A percentile compares a stretch with the other conserved stretches of the same genome.
Conservation (phyloP, 768 basidiomycete species). For the Mrakia hoshinonis region DNA sequence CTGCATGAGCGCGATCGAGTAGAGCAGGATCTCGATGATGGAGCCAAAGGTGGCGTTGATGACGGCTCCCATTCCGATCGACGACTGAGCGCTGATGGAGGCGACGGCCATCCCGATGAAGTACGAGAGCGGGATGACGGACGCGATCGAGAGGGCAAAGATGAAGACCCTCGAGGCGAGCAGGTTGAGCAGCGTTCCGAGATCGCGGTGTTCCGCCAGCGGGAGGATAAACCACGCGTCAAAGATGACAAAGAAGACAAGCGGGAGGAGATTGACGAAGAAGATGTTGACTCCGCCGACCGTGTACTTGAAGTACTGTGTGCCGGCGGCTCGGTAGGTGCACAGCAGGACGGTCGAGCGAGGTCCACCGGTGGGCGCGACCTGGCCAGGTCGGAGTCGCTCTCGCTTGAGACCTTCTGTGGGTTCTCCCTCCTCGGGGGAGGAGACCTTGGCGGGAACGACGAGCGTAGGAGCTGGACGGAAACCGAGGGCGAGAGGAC, state of each 20-base stretch:
- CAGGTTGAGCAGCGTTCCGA: slow-evolving; percentile 58
- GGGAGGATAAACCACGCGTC: slow-evolving; percentile 77
- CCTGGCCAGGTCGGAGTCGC: slow-evolving; percentile 60
- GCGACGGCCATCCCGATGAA: slow-evolving; percentile 99
- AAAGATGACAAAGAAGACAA: slow-evolving; percentile 93
- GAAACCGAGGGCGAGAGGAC: slow-evolving; percentile 81
- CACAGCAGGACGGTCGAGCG: slow-evolving; percentile 84
- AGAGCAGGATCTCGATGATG: slow-evolving; percentile 94
- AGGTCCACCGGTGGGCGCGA: slow-evolving; percentile 72
- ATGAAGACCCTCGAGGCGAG: slow-evolving; percentile 68
- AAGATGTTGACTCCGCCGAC: slow-evolving; percentile 97
- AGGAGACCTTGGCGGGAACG: slow-evolving; percentile 38
- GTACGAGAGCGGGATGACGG: slow-evolving; percentile 93
- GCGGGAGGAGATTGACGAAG: slow-evolving; percentile 85
- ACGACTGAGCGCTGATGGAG: slow-evolving; percentile 94
- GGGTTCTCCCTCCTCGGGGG: slow-evolving; percentile 29
- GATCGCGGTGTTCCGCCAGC: slow-evolving; percentile 48
- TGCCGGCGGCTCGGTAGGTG: slow-evolving; percentile 81
- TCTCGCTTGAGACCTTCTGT: slow-evolving; percentile 41
- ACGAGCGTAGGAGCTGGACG: slow-evolving; percentile 70
- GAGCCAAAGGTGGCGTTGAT: slow-evolving; percentile 99
- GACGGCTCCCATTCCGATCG: slow-evolving; percentile 98
- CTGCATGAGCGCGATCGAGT: slow-evolving; percentile 78
- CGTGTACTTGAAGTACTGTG: slow-evolving; percentile 97
- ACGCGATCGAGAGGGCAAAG: slow-evolving; percentile 72